Conservation (phyloP, 495 filamentous ascomycete species). For the Amphirosellinia nigrospora region DNA sequence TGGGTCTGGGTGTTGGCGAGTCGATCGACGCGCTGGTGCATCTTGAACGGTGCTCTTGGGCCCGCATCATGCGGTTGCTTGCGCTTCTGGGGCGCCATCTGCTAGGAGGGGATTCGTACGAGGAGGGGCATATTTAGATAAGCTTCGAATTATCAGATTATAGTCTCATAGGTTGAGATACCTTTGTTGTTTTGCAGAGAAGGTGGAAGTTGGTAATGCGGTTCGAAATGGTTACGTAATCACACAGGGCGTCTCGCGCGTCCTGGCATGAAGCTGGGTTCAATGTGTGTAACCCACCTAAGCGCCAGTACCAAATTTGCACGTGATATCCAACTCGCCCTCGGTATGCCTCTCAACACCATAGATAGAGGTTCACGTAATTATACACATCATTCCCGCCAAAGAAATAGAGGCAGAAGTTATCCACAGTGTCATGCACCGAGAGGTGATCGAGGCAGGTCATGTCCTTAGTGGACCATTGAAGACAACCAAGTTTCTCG, state of each 20-base stretch:
- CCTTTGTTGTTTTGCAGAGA: background rate
- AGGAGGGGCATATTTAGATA: background rate
- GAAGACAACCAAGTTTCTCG: background rate
- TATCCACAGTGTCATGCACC: no score
- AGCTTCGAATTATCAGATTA: background rate
- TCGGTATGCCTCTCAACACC: background rate
- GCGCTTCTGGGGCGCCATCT: constrained; percentile 51
- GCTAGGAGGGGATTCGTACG: background rate
- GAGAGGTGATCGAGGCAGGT: no score
- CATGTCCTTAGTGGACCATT: no score
- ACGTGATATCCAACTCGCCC: background rate
- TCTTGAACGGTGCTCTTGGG: constrained; percentile 21
- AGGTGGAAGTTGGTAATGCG: background rate
- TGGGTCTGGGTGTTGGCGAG: constrained; percentile 48
- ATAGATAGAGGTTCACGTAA: no score
- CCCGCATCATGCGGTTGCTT: constrained; percentile 43
- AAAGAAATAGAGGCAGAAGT: no score
- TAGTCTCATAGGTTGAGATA: background rate
- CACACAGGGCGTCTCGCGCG: background rate
- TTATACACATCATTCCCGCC: no score
- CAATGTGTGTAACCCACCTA: background rate
- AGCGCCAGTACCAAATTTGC: background rate
- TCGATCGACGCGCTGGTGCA: constrained; percentile 46
- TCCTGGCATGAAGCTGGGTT: background rate
- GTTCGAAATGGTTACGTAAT: background rate